These are phyloP conservation scores for Hevea brasiliensis DNA, from an alignment of 345 rosid species.

Conservation along the genomic window DNA sequence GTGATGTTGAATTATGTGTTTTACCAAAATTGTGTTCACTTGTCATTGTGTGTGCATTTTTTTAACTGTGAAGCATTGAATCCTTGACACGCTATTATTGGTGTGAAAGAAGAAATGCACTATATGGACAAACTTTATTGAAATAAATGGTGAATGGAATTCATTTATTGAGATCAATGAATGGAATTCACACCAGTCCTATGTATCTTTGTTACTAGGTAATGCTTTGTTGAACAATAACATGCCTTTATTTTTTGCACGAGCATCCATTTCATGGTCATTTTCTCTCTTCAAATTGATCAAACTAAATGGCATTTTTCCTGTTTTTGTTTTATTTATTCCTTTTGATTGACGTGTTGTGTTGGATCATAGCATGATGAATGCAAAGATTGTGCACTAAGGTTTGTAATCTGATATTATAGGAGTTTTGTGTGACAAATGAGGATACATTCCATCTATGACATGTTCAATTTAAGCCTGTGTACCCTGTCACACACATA, in stretches of 20 bases:
- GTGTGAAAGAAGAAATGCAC: neutral
- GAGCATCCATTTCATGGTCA: neutral
- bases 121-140: neutral
- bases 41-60: neutral
- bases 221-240: neutral
- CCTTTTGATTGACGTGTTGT: neutral
- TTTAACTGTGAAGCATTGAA: neutral
- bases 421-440: neutral
- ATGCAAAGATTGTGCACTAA: neutral
- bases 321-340: neutral
- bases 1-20: neutral
- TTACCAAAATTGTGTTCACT: neutral
- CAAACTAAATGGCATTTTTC: neutral
- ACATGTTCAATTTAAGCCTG: neutral
- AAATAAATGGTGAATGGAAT: neutral
- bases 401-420: neutral
- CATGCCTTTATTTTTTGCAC: neutral
- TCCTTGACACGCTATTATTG: neutral
- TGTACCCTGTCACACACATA: neutral
- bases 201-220: neutral
- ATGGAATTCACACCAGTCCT: neutral
- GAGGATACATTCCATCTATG: neutral
- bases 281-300: neutral
- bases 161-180: no score
- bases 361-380: neutral